These are phyloP conservation scores for Ajuga chamaepitys DNA, from an alignment of 257 asterid species.

Conservation along the genomic window DNA sequence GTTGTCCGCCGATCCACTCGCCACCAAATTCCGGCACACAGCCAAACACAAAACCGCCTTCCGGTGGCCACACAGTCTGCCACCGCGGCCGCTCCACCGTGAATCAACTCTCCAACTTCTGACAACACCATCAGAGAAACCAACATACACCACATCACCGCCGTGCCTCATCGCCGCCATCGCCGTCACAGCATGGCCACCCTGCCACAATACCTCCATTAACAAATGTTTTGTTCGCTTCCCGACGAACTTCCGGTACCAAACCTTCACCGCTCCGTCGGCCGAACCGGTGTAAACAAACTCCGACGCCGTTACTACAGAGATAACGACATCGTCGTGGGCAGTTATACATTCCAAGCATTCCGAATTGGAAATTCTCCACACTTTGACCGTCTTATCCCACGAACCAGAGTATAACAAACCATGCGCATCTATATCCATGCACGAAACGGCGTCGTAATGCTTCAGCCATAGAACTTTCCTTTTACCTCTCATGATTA, in stretches of 20 bases:
- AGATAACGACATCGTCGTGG: conserved; percentile 65
- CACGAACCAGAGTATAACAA: conserved; percentile 75
- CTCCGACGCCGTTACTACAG: conserved; percentile 44
- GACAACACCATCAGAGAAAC: conserved; percentile 77
- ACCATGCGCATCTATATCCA: conserved; percentile 48
- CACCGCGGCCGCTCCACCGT: conserved; percentile 56
- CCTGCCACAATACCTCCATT: conserved; percentile 43
- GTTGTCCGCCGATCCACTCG: conserved; percentile 87
- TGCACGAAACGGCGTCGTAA: conserved; percentile 63
- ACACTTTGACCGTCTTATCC: conserved; percentile 75
- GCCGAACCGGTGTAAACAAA: conserved; percentile 77
- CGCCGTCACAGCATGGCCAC: conserved; percentile 65
- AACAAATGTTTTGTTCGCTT: conserved; percentile 33
- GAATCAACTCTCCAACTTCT: conserved; percentile 66
- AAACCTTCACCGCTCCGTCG: conserved; percentile 78
- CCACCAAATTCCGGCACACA: conserved; percentile 58
- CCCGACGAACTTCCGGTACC: conserved; percentile 59
- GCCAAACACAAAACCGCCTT: conserved; percentile 40
- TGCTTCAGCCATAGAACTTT: conserved; percentile 67
- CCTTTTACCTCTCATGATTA: conserved; percentile 31
- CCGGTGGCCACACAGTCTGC: conserved; percentile 63
- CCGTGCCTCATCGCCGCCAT: conserved; percentile 27
- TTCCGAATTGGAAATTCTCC: conserved; percentile 65
- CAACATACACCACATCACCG: conserved; percentile 45
- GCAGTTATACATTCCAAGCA: conserved; percentile 67